Conservation (phyloP, 2,329 filamentous ascomycete species). For the Fusarium stilboides region DNA sequence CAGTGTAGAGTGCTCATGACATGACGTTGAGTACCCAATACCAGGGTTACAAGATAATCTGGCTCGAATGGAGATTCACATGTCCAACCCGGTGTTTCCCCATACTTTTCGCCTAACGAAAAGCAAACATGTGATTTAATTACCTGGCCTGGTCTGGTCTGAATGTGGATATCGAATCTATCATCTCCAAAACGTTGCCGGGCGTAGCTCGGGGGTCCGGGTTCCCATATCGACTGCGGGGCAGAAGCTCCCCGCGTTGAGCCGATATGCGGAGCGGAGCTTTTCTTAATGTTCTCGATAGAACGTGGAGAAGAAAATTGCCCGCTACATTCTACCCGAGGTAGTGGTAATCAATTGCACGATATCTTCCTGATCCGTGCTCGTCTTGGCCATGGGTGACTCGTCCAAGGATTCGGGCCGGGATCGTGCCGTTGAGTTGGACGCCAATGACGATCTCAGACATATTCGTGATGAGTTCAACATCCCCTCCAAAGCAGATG, state of each 20-base stretch:
- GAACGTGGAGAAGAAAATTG: slow-evolving; percentile 21
- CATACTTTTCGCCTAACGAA: neutral
- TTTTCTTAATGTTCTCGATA: slow-evolving; percentile 3
- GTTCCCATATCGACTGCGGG: slow-evolving; percentile 30
- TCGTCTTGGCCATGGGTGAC: slow-evolving; percentile 37
- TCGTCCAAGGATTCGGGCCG: slow-evolving; percentile 23
- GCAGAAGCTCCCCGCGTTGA: slow-evolving; percentile 38
- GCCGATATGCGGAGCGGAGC: slow-evolving; percentile 38
- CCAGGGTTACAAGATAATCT: too few species aligned
- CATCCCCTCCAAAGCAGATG: slow-evolving; percentile 69
- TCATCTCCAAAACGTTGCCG: slow-evolving; percentile 20
- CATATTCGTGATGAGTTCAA: slow-evolving; percentile 76
- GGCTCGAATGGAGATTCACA: too few species aligned
- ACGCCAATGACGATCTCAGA: slow-evolving; percentile 69
- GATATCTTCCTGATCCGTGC: slow-evolving; percentile 14
- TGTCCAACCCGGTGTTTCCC: too few species aligned
- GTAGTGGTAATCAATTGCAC: slow-evolving; percentile 12
- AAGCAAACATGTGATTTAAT: neutral
- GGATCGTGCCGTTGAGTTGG: slow-evolving; percentile 57
- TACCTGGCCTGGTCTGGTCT: neutral
- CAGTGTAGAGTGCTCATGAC: neutral
- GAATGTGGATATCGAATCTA: slow-evolving; percentile 31
- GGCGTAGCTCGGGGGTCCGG: slow-evolving; percentile 36
- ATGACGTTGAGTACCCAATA: neutral
- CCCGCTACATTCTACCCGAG: slow-evolving; percentile 4